These are phyloP conservation scores for Arthroderma sp. DNA, from an alignment of 2,329 filamentous ascomycete species.

Conservation along the genomic window DNA sequence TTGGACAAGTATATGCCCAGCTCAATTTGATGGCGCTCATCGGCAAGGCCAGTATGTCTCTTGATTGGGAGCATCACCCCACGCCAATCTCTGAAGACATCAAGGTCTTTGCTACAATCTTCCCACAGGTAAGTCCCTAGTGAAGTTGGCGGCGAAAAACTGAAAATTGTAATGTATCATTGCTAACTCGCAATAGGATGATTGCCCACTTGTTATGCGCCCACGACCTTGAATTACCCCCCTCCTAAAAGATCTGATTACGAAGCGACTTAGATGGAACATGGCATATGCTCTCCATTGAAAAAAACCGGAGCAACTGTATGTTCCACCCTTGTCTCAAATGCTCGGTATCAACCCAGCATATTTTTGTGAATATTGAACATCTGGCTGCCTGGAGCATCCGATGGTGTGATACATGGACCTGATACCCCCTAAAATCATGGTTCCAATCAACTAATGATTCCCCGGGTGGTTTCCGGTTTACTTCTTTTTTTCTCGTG, in stretches of 20 bases:
- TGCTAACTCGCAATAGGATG: constrained; percentile 45
- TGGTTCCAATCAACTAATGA: no score
- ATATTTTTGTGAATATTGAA: no score
- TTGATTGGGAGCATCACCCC: constrained; percentile 82
- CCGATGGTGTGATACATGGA: no score
- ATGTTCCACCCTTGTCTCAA: no score
- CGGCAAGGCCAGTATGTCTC: constrained; percentile 72
- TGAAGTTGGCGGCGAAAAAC: constrained; percentile 1
- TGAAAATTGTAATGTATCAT: constrained; percentile 1
- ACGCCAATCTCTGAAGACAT: constrained; percentile 83
- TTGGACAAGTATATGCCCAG: constrained; percentile 84
- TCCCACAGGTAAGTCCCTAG: constrained; percentile 63
- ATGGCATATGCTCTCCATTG: no score
- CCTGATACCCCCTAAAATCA: no score
- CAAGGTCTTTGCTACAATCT: constrained; percentile 96
- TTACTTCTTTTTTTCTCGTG: no score
- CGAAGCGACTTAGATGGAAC: no score
- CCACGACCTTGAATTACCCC: constrained; percentile 24
- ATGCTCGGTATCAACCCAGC: no score
- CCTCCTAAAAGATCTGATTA: neutral
- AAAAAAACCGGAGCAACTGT: no score
- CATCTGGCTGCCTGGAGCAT: no score
- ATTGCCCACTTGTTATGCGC: constrained; percentile 65
- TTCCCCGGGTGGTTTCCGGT: no score
- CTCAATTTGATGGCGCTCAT: constrained; percentile 80